phyloP scores from a whole-genome alignment of 768 basidiomycete genomes.

The Podaxis rugospora region DNA sequence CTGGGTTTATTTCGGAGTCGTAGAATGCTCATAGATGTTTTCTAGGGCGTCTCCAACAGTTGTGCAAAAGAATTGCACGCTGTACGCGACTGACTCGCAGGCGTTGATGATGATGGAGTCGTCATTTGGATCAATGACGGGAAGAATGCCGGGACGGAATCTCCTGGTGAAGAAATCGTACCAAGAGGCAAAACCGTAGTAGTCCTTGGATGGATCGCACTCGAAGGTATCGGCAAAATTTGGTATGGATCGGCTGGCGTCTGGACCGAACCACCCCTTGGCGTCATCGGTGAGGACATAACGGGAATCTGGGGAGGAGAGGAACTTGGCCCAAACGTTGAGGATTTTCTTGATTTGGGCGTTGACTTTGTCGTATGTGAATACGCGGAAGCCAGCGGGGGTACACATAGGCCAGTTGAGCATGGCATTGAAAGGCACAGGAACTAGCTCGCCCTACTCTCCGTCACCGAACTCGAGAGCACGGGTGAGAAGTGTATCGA shows the following conservation, averaged over 20 bases:
- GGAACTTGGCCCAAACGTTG: constrained; percentile 42
- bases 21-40: too few species aligned
- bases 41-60: too few species aligned
- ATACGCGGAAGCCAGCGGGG: constrained; percentile 13
- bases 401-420: constrained; percentile 17
- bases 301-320: constrained; percentile 36
- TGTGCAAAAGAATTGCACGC: constrained; percentile 17
- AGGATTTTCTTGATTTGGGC: constrained; percentile 27
- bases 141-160: constrained; percentile 37
- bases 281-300: constrained; percentile 28
- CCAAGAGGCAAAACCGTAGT: constrained; percentile 46
- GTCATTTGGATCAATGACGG: constrained; percentile 24
- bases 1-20: too few species aligned
- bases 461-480: constrained; percentile 9
- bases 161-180: constrained; percentile 53
- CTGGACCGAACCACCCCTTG: constrained; percentile 39
- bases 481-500: neutral
- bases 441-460: neutral
- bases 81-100: constrained; percentile 55
- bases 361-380: constrained; percentile 17
- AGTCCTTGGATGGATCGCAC: constrained; percentile 32
- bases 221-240: constrained; percentile 34
- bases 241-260: constrained; percentile 22
- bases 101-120: constrained; percentile 37
- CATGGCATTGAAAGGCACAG: constrained; percentile 14